phyloP scores from a whole-genome alignment of 345 rosid species.

The Eucalyptus coolabah region DNA sequence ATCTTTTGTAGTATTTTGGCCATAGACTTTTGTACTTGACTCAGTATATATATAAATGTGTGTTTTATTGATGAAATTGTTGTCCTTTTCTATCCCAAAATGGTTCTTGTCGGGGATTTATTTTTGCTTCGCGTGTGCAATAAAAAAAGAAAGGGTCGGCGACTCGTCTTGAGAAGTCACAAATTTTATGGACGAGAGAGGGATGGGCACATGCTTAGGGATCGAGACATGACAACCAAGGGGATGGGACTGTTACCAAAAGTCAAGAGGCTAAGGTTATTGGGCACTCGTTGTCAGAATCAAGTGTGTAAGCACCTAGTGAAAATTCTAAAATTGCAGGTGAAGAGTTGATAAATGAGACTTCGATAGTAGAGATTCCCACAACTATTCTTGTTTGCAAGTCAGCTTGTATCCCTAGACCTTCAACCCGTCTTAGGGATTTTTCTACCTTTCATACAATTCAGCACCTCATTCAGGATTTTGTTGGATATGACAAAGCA shows the following conservation, averaged over 20 bases:
- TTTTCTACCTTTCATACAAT: background rate
- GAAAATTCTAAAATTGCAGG: background rate
- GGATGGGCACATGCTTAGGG: too few relatives aligned
- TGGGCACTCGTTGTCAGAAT: background rate
- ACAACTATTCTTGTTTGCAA: background rate
- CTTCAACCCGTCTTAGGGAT: fast-evolving
- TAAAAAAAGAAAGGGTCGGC: too few relatives aligned
- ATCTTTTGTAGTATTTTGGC: too few relatives aligned
- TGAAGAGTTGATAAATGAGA: background rate
- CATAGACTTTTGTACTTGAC: too few relatives aligned
- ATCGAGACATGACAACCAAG: background rate
- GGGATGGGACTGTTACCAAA: background rate
- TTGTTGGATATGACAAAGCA: background rate
- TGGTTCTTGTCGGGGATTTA: too few relatives aligned
- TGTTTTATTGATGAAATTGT: too few relatives aligned
- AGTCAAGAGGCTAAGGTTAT: background rate
- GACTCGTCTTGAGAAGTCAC: too few relatives aligned
- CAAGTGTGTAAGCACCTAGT: background rate
- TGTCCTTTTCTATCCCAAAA: too few relatives aligned
- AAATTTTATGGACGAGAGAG: too few relatives aligned
- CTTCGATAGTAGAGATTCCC: background rate
- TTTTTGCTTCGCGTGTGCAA: too few relatives aligned
- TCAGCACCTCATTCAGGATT: background rate
- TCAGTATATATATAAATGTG: too few relatives aligned
- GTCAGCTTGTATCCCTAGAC: background rate